A percentile compares a stretch with the other conserved stretches of the same genome.
Evolutionary conservation across 306 rosid genomes (phyloP).

Genomic region (Prunus mira): DNA sequence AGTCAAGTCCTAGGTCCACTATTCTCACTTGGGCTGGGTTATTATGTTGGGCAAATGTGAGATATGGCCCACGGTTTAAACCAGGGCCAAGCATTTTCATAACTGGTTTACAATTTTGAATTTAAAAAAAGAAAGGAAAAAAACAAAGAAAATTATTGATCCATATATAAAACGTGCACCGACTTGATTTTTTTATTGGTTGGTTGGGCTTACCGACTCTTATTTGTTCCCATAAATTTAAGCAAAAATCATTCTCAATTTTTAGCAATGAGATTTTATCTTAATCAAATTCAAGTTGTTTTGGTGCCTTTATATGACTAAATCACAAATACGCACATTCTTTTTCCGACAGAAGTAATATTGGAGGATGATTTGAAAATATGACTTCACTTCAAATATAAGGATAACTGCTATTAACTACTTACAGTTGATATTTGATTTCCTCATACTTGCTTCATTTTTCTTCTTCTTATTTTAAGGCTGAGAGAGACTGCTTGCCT

Average conservation of each 20-base stretch:
- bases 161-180: background rate
- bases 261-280: background rate
- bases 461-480: background rate
- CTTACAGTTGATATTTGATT: too few relatives aligned
- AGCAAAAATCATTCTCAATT: background rate
- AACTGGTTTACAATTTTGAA: too few relatives aligned
- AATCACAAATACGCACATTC: background rate
- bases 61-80: background rate
- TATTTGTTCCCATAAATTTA: background rate
- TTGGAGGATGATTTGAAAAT: too few relatives aligned
- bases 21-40: background rate
- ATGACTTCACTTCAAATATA: too few relatives aligned
- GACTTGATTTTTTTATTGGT: background rate
- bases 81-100: background rate
- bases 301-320: background rate
- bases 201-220: background rate
- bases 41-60: background rate
- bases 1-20: background rate
- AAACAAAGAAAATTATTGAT: background rate
- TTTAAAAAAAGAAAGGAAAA: background rate
- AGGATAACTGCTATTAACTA: too few relatives aligned
- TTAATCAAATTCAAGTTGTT: background rate
- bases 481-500: slow-evolving; percentile 24
- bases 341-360: too few relatives aligned
- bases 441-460: background rate